These are phyloP conservation scores for Pichia ethanolica DNA, from an alignment of 805 yeast genomes.

Conservation along the genomic window DNA sequence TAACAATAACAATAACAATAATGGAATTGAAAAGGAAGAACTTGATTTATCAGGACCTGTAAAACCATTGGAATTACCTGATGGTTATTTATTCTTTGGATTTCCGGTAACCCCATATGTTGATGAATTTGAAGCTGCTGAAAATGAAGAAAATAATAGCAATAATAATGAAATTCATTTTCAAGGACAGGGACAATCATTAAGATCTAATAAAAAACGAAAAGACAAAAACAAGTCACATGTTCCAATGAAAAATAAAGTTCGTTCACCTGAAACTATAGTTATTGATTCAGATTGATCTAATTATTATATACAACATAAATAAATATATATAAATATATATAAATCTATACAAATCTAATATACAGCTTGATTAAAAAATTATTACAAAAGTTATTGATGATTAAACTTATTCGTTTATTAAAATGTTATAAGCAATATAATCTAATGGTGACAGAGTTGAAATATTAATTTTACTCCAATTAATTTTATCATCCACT, in stretches of 20 bases:
- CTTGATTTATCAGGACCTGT: slow-evolving; percentile 56
- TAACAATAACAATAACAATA: slow-evolving; percentile 14
- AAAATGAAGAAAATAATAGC: slow-evolving; percentile 15
- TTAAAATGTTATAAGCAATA: slow-evolving; percentile 1
- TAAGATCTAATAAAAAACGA: slow-evolving; percentile 52
- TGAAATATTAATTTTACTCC: neutral
- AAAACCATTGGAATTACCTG: slow-evolving; percentile 65
- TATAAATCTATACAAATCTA: too few species aligned
- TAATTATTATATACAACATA: neutral
- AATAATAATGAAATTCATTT: slow-evolving; percentile 26
- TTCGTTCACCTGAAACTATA: slow-evolving; percentile 69
- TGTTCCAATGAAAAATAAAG: slow-evolving; percentile 53
- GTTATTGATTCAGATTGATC: slow-evolving; percentile 52
- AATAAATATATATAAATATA: neutral
- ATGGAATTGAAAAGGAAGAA: slow-evolving; percentile 11
- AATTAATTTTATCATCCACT: slow-evolving; percentile 1
- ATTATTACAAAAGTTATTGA: neutral
- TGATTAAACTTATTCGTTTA: neutral
- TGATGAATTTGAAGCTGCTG: slow-evolving; percentile 30
- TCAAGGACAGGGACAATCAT: slow-evolving; percentile 65
- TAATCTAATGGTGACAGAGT: slow-evolving; percentile 1
- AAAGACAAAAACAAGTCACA: slow-evolving; percentile 46
- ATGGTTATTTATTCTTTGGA: slow-evolving; percentile 88
- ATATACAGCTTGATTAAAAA: neutral
- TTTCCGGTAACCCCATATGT: slow-evolving; percentile 61